Evolutionary conservation across 441 rosid genomes (phyloP), one percentile per base, ranked within the genome.

Genomic region (Erodium moschatum): DNA sequence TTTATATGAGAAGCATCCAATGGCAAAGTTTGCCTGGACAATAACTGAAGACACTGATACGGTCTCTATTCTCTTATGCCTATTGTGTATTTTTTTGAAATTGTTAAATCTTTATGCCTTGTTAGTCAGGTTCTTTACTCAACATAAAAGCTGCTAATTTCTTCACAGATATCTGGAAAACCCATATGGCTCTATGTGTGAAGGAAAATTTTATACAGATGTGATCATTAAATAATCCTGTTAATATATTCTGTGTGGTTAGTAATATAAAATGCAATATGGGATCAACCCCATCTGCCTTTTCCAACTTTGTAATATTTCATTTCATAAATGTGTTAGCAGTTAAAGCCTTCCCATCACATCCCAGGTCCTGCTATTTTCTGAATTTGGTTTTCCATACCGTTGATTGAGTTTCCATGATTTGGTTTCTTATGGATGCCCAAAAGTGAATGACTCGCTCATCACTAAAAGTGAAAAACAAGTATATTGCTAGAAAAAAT

Each of bases 21-120:
- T 91, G 98, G 75, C 81, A 64, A 87, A 90, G 77, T 92, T 85
- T 87, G 84, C 98, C 56, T 95, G 96, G 99, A 92, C 95, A 10
- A 70, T 83, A 56, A 87, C 90, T 1, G 96, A 92, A 72, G 97
- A 95, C 70, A 83, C 85, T 65, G 97, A 95, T 81, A 91, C 84
- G 76, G 98, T 95, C 77, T 75, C 86, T 79, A 8, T 46, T 67
- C 31, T 73, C 18, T 70, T 72, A 71, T 44, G 64, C 72, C 65
- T 70, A 6, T 64, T 64, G 66, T 19, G 27, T 19, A 19, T 4
- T 16, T 44, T 33, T 33, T 65, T 24, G 35, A 67, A 64, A 29
- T 19, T 56, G 50, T 40, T 56, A 46, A 62, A 56, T 56, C 62
- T 18, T 6, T 56, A 56, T 29, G 31, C 31, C 31, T 42, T 42